Conservation (phyloP, 306 rosid genomes). For the Oxytropis ochrocephala region DNA sequence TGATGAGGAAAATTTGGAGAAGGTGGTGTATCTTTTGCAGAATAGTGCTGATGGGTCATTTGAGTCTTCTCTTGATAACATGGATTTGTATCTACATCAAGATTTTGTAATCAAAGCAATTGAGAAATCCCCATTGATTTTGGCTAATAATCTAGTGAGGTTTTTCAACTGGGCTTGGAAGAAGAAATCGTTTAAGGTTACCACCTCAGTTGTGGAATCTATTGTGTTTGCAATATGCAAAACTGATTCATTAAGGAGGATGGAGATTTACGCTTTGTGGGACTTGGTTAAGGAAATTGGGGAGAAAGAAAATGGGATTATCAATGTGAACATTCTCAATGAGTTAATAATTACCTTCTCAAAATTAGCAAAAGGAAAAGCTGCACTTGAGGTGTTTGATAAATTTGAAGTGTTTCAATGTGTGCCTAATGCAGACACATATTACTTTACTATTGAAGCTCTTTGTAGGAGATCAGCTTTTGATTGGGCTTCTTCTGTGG, state of each 20-base stretch:
- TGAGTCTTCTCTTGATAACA: slow-evolving; percentile 40
- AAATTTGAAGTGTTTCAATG: slow-evolving; percentile 44
- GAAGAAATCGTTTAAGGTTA: slow-evolving; percentile 34
- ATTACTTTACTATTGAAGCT: slow-evolving; percentile 53
- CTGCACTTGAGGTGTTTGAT: slow-evolving; percentile 55
- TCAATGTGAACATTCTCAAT: slow-evolving; percentile 43
- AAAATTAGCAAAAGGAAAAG: slow-evolving; percentile 64
- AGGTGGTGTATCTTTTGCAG: slow-evolving; percentile 37
- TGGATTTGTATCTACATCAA: slow-evolving; percentile 39
- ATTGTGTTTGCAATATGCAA: slow-evolving; percentile 35
- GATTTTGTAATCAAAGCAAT: slow-evolving; percentile 40
- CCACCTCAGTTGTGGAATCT: slow-evolving; percentile 35
- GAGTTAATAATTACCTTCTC: slow-evolving; percentile 44
- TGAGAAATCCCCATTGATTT: slow-evolving; percentile 42
- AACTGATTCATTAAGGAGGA: slow-evolving; percentile 18
- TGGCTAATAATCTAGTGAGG: slow-evolving; percentile 52
- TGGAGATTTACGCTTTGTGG: slow-evolving; percentile 49
- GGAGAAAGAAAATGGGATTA: slow-evolving; percentile 30
- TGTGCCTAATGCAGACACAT: slow-evolving; percentile 52
- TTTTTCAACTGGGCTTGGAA: slow-evolving; percentile 63
- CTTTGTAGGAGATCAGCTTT: slow-evolving; percentile 46
- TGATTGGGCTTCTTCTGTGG: slow-evolving; percentile 50
- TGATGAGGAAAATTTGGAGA: slow-evolving; percentile 47
- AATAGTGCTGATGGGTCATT: slow-evolving; percentile 42
- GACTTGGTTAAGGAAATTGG: slow-evolving; percentile 55